Conservation (phyloP, 768 basidiomycete genomes). For the Lyophyllum atratum region DNA sequence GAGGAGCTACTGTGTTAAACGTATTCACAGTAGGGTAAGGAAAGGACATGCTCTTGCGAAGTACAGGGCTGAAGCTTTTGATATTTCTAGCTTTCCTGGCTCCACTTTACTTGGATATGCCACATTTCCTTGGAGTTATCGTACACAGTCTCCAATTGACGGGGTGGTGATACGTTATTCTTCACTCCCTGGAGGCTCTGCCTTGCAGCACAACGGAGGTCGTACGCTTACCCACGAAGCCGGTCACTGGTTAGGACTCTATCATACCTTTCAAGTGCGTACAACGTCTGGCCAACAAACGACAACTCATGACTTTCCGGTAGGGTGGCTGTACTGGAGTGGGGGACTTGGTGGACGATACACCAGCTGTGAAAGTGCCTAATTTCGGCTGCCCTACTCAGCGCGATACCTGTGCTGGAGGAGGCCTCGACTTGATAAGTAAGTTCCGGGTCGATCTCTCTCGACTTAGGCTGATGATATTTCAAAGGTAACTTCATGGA, state of each 20-base stretch:
- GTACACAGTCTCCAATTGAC: constrained; percentile 33
- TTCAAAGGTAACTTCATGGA: constrained; percentile 45
- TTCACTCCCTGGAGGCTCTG: constrained; percentile 41
- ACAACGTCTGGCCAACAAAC: not conserved
- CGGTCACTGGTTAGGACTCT: constrained; percentile 50
- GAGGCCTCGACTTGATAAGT: constrained; percentile 41
- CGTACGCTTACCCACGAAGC: constrained; percentile 48
- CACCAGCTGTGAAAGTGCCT: constrained; percentile 36
- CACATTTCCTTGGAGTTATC: constrained; percentile 44
- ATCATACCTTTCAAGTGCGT: constrained; percentile 45
- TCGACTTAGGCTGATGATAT: not conserved
- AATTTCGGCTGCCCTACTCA: constrained; percentile 34
- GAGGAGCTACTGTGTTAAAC: constrained; percentile 33
- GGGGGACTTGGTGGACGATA: constrained; percentile 44
- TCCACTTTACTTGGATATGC: constrained; percentile 45
- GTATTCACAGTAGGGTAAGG: constrained; percentile 35
- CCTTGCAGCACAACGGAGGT: constrained; percentile 39
- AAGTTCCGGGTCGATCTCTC: constrained; percentile 7
- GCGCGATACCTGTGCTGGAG: constrained; percentile 22
- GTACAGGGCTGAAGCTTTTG: constrained; percentile 6
- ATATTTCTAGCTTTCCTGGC: constrained; percentile 21
- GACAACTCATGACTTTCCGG: not conserved
- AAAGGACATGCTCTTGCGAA: constrained; percentile 3
- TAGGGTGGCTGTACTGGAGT: constrained; percentile 30
- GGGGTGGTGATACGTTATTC: constrained; percentile 41